These are phyloP conservation scores for Termitomyces sp. DNA, from an alignment of 768 basidiomycete genomes.

Conservation along the genomic window DNA sequence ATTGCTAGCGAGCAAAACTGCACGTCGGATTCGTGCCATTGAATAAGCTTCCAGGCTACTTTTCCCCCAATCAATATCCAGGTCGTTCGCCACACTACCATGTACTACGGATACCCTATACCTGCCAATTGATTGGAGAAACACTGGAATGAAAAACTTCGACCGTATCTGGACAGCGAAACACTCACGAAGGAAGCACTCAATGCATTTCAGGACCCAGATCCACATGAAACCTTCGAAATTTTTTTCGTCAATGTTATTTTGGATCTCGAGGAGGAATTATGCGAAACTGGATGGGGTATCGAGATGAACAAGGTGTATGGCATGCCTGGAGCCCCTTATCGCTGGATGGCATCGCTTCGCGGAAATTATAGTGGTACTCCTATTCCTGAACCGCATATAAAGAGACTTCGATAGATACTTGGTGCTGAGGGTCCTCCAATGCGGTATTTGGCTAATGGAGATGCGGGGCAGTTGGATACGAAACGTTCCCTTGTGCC, in stretches of 20 bases:
- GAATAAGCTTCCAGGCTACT: not conserved
- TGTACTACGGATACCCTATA: not conserved
- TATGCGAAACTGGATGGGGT: not conserved
- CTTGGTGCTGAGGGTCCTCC: not conserved
- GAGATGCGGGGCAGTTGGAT: not conserved
- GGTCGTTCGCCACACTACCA: not conserved
- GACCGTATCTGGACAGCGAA: not conserved
- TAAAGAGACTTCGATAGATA: not conserved
- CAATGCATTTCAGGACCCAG: not conserved
- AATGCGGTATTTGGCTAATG: not conserved
- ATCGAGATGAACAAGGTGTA: not conserved
- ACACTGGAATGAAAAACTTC: not conserved
- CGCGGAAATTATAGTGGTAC: not conserved
- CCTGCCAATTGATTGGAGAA: not conserved
- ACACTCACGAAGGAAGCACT: not conserved
- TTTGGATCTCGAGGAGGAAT: not conserved
- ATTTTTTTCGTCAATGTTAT: not conserved
- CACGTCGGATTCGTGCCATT: not conserved
- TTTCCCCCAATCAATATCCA: not conserved
- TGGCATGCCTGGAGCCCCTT: not conserved
- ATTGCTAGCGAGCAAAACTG: too few species aligned
- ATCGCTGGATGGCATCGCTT: not conserved
- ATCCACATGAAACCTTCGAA: not conserved
- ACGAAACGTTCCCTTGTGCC: not conserved
- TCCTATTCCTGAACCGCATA: not conserved